Percentiles rank a stretch among this genome's conserved stretches.
phyloP scores from a whole-genome alignment of 2,329 filamentous ascomycete genomes.

The Calcarisporium arbuscula region DNA sequence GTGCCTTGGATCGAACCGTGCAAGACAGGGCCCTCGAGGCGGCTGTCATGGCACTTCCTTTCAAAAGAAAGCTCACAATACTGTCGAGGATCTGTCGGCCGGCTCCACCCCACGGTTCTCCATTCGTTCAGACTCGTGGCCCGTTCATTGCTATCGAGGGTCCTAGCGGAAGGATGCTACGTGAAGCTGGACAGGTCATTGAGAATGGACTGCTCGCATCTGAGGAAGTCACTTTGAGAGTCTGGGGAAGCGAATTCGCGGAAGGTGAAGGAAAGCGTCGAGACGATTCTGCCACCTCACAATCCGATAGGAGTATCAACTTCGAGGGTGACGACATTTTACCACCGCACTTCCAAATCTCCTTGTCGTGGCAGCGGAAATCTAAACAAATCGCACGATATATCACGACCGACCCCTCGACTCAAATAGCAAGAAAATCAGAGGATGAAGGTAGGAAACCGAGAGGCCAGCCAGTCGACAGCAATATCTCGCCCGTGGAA shows the following conservation, averaged over 20 bases:
- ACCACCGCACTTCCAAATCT: conserved; percentile 58
- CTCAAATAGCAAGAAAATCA: conserved; percentile 2
- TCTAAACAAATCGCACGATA: conserved; percentile 62
- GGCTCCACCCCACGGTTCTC: conserved; percentile 33
- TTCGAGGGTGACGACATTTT: conserved; percentile 33
- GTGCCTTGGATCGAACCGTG: no score
- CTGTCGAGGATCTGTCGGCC: conserved; percentile 71
- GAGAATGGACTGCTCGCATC: conserved; percentile 51
- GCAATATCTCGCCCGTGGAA: neutral
- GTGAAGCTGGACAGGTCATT: conserved; percentile 57
- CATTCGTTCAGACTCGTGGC: conserved; percentile 51
- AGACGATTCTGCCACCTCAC: conserved; percentile 12
- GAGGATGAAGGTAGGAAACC: conserved; percentile 3
- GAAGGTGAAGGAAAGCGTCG: conserved; percentile 9
- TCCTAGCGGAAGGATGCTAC: conserved; percentile 44
- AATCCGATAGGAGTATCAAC: neutral
- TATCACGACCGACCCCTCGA: conserved; percentile 30
- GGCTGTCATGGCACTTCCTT: conserved; percentile 69
- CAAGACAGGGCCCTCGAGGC: conserved; percentile 41
- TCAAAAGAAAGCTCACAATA: conserved; percentile 69
- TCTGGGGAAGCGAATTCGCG: conserved; percentile 34
- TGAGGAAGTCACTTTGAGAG: conserved; percentile 34
- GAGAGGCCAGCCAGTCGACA: neutral
- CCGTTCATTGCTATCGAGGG: conserved; percentile 82
- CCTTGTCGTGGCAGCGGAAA: conserved; percentile 63